A percentile compares a stretch with the other conserved stretches of the same genome.
Conservation (phyloP, 768 basidiomycete species). For the Hebeloma cylindrosporum region DNA sequence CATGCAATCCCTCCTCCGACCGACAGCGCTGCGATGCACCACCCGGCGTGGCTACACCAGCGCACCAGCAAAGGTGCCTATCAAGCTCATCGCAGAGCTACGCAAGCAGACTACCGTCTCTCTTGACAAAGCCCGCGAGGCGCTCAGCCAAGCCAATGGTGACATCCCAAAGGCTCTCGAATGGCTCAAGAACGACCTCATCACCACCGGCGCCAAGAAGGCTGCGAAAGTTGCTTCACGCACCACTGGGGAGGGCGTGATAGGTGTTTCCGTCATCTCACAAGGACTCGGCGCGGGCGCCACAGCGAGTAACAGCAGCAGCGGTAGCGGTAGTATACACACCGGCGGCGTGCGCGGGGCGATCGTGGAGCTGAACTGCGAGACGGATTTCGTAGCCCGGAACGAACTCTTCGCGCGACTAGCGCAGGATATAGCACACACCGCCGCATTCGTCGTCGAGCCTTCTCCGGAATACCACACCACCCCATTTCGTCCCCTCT, state of each 20-base stretch:
- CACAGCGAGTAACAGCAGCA: too few relatives aligned
- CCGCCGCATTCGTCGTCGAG: slow-evolving; percentile 70
- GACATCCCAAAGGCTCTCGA: slow-evolving; percentile 70
- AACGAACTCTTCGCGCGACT: slow-evolving; percentile 80
- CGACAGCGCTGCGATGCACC: too few relatives aligned
- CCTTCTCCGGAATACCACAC: slow-evolving; percentile 28
- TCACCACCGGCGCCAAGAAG: slow-evolving; percentile 69
- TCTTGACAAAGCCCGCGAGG: slow-evolving; percentile 85
- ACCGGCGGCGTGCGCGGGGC: slow-evolving; percentile 66
- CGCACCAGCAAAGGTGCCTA: slow-evolving; percentile 50
- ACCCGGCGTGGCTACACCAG: slow-evolving; percentile 48
- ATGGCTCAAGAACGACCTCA: slow-evolving; percentile 81
- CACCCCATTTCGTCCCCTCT: slow-evolving; percentile 43
- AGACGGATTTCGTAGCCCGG: slow-evolving; percentile 94
- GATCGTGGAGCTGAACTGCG: slow-evolving; percentile 92
- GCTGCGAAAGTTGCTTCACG: slow-evolving; percentile 83
- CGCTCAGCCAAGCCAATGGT: slow-evolving; percentile 72
- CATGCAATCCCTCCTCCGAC: neutral
- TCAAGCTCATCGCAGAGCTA: slow-evolving; percentile 83
- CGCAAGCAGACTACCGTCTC: slow-evolving; percentile 81
- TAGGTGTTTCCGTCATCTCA: slow-evolving; percentile 75
- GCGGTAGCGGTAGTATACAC: too few relatives aligned
- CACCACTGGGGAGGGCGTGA: slow-evolving; percentile 72
- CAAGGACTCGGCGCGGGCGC: slow-evolving; percentile 53
- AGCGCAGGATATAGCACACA: slow-evolving; percentile 79